Conservation (phyloP, 2,329 filamentous ascomycete species). For the Penicillium sp. region DNA sequence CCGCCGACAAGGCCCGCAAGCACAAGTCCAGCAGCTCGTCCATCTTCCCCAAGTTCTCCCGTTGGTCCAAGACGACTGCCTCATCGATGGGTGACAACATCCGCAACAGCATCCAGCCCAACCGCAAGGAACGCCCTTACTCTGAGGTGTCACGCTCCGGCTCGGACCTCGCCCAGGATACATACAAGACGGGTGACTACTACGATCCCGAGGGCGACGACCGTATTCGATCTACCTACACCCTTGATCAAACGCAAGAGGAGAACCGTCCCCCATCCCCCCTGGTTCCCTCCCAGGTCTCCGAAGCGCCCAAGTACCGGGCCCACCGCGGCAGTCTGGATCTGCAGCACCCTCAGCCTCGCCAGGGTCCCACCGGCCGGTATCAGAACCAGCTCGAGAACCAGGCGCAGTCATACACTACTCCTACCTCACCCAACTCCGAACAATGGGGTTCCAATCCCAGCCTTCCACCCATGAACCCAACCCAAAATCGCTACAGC, state of each 20-base stretch:
- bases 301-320: slow-evolving; percentile 67
- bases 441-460: slow-evolving; percentile 55
- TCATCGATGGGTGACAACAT: slow-evolving; percentile 84
- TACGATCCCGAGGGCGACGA: slow-evolving; percentile 56
- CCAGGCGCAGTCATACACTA: slow-evolving; percentile 62
- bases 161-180: slow-evolving; percentile 73
- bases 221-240: slow-evolving; percentile 51
- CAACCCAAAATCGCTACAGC: slow-evolving; percentile 44
- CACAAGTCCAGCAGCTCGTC: slow-evolving; percentile 86
- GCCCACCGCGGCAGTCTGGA: slow-evolving; percentile 69
- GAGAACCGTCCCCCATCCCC: slow-evolving; percentile 64
- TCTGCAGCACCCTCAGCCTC: slow-evolving; percentile 68
- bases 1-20: slow-evolving; percentile 68
- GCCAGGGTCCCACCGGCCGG: slow-evolving; percentile 65
- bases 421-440: slow-evolving; percentile 49
- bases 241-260: slow-evolving; percentile 47
- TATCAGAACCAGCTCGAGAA: slow-evolving; percentile 67
- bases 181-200: slow-evolving; percentile 53
- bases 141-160: slow-evolving; percentile 74
- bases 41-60: slow-evolving; percentile 87
- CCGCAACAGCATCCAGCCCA: slow-evolving; percentile 64
- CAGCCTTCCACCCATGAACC: slow-evolving; percentile 44
- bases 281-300: slow-evolving; percentile 64
- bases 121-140: slow-evolving; percentile 66
- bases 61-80: slow-evolving; percentile 96